A percentile compares a stretch with the other conserved stretches of the same genome.
These are phyloP conservation scores for Melanogaster broomeanus DNA, from an alignment of 768 basidiomycete genomes.

Conservation along the genomic window DNA sequence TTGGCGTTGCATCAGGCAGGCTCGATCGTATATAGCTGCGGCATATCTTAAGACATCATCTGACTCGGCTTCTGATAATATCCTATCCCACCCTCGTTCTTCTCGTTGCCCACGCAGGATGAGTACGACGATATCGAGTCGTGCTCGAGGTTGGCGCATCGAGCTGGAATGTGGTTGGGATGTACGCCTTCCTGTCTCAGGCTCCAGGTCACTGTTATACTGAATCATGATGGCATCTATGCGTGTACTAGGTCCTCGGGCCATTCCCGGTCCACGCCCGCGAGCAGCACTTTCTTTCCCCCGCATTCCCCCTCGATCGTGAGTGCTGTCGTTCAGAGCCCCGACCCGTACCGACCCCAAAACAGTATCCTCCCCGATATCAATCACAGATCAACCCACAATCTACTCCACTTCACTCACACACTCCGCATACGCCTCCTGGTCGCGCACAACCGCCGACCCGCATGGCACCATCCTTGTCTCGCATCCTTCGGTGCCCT, in stretches of 20 bases:
- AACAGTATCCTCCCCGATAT: slow-evolving; percentile 12
- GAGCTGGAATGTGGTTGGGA: slow-evolving; percentile 30
- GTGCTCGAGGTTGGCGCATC: slow-evolving; percentile 18
- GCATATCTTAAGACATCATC: neutral
- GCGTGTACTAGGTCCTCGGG: slow-evolving; percentile 67
- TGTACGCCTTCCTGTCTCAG: slow-evolving; percentile 21
- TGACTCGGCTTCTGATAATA: neutral
- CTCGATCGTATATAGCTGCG: too few relatives aligned
- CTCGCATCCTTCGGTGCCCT: slow-evolving; percentile 67
- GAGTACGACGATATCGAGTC: slow-evolving; percentile 3
- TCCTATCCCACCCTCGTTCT: neutral
- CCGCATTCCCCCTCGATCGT: slow-evolving; percentile 73
- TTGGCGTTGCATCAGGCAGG: too few relatives aligned
- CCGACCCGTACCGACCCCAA: slow-evolving; percentile 2
- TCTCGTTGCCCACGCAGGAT: neutral
- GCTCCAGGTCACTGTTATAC: neutral
- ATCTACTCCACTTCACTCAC: slow-evolving; percentile 61
- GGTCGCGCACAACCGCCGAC: slow-evolving; percentile 49
- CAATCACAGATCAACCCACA: slow-evolving; percentile 1
- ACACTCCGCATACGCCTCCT: slow-evolving; percentile 47
- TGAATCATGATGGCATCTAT: neutral
- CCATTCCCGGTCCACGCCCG: slow-evolving; percentile 85
- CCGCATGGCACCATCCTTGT: slow-evolving; percentile 53
- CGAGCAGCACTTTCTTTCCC: slow-evolving; percentile 82
- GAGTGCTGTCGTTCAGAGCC: slow-evolving; percentile 18